phyloP scores from a whole-genome alignment of 1,284 basidiomycete genomes.

The Malassezia pachydermatis region DNA sequence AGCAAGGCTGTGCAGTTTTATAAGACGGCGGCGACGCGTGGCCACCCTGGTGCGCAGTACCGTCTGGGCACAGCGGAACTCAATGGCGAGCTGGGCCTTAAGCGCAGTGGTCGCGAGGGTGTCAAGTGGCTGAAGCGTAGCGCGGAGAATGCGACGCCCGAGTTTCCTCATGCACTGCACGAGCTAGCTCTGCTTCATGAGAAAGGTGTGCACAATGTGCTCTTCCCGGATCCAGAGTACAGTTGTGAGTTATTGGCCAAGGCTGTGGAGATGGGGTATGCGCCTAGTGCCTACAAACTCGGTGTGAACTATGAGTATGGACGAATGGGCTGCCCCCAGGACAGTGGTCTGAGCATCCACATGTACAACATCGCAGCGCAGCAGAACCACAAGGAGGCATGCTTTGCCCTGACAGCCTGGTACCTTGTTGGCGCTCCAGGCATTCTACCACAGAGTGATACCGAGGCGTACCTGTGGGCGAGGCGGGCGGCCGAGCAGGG shows the following conservation, averaged over 20 bases:
- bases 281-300: constrained; percentile 85
- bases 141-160: constrained; percentile 64
- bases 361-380: constrained; percentile 75
- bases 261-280: constrained; percentile 88
- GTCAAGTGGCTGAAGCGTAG: constrained; percentile 97
- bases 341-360: constrained; percentile 90
- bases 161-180: constrained; percentile 92
- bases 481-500: constrained; percentile 47
- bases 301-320: constrained; percentile 99
- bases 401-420: constrained; percentile 96
- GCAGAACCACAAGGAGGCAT: constrained; percentile 89
- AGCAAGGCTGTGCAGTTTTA: constrained; percentile 88
- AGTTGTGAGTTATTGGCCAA: constrained; percentile 86
- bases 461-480: constrained; percentile 67
- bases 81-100: constrained; percentile 82
- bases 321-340: constrained; percentile 96
- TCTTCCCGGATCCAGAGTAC: constrained; percentile 93
- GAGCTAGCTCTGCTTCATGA: constrained; percentile 90
- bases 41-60: constrained; percentile 92
- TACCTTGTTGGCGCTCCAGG: constrained; percentile 96
- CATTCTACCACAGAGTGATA: constrained; percentile 92
- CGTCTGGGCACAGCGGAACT: constrained; percentile 89
- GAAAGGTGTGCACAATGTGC: constrained; percentile 85
- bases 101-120: constrained; percentile 81
- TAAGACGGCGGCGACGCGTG: constrained; percentile 74